phyloP scores from a whole-genome alignment of 2,329 filamentous ascomycete genomes.

The Apiospora koreana region DNA sequence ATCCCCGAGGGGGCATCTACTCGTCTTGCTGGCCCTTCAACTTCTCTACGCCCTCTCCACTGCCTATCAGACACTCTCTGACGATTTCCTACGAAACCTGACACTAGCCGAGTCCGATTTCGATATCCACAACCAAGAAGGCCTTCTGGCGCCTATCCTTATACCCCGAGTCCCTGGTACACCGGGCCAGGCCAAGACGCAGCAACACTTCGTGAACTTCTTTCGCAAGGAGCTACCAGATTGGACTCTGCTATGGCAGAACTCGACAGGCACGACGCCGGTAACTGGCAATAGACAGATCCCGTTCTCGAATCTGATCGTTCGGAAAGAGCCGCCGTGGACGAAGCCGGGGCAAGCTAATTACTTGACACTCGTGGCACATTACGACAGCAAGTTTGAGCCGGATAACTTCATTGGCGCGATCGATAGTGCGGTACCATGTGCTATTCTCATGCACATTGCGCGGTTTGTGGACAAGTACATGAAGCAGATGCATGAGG shows the following conservation, averaged over 20 bases:
- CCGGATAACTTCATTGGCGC: constrained; percentile 81
- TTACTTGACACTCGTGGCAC: constrained; percentile 75
- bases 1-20: constrained; percentile 15
- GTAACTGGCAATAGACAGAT: constrained; percentile 61
- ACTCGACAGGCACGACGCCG: constrained; percentile 72
- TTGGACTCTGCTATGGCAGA: constrained; percentile 74
- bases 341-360: constrained; percentile 68
- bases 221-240: constrained; percentile 66
- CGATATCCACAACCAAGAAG: constrained; percentile 61
- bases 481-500: constrained; percentile 72
- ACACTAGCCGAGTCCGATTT: constrained; percentile 67
- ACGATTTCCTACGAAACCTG: constrained; percentile 63
- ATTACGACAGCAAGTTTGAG: constrained; percentile 77
- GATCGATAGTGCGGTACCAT: constrained; percentile 81
- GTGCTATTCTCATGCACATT: constrained; percentile 80
- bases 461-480: constrained; percentile 71
- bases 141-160: constrained; percentile 74
- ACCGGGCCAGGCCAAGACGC: constrained; percentile 63
- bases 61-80: constrained; percentile 54
- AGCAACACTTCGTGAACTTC: constrained; percentile 73
- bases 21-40: constrained; percentile 26
- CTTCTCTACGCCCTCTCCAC: constrained; percentile 26
- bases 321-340: constrained; percentile 79
- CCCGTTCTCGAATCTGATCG: constrained; percentile 77
- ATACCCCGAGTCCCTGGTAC: constrained; percentile 76